Base-by-base conservation (phyloP, 805 yeast genomes). In the Yarrowia alimentaria region DNA sequence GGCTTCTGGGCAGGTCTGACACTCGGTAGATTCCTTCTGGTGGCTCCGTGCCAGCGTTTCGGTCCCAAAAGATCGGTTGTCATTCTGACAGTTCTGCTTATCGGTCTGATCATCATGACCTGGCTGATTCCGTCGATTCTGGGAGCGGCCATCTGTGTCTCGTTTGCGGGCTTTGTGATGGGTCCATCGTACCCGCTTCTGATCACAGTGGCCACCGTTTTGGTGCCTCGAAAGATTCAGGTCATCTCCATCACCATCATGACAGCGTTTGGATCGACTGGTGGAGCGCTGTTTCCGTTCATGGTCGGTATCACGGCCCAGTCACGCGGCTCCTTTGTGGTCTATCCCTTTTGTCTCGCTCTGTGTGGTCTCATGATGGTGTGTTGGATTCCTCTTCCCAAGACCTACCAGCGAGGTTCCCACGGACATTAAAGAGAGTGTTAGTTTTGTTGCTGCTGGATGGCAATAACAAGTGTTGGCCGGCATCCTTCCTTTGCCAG, bases 201-300 rank as follows among this genome's bases (percentile, higher is more conserved):
- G 0, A 79, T 84, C 45, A 77, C 83, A 11, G 75, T 82, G 8
- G 73, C 87, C 1, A 64, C 84, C 37, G 78, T 79, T 51, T 68
- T 79, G 2, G 63, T 87, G 33, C 95, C 95, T 0, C 64, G 68
- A 20, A 72, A 71, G 31, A 66, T 75, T 48, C 84, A 83, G 49
- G 76, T 84, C 8, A 66, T 78, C 13, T 90, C 88, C 1, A 74
- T 87, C 7, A 90, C 95, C 0, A 70, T 84, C 50, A 78, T 83
- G 16, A 80, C 89, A 52, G 89, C 93, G 0, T 62, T 85, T 54
- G 95, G 94, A 6, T 90, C 93, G 3, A 78, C 82, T 12, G 95
- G 95, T 1, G 85, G 84, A n/a, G 91, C 94, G 0, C 72, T 78
- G 0, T 55, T 85, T 6, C 93, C 94, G 1, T 83, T 79, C 55